Conservation (phyloP, 768 basidiomycete species). For the Trichaptum fuscoviolaceum region DNA sequence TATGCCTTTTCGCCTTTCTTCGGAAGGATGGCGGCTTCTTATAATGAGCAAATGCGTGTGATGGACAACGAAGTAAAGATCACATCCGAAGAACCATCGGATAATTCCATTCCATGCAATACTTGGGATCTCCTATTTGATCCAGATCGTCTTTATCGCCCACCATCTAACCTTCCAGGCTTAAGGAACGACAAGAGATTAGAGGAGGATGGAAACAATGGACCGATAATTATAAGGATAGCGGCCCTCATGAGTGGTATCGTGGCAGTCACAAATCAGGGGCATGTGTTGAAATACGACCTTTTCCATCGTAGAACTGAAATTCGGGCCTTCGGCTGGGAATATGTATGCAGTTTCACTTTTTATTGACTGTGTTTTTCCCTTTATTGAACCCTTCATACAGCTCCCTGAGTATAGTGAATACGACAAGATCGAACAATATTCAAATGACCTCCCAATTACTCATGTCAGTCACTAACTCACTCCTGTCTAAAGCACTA, state of each 20-base stretch:
- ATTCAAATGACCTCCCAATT: conserved; percentile 51
- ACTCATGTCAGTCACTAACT: conserved; percentile 59
- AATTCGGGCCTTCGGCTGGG: conserved; percentile 41
- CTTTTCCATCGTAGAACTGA: conserved; percentile 28
- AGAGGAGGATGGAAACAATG: conserved; percentile 15
- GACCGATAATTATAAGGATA: conserved; percentile 61
- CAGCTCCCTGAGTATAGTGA: conserved; percentile 77
- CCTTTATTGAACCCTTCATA: not conserved
- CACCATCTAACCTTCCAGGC: conserved; percentile 39
- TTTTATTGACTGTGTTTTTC: not conserved
- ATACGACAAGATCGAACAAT: conserved; percentile 30
- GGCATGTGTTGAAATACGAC: conserved; percentile 67
- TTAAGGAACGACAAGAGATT: conserved; percentile 27
- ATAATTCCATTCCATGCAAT: conserved; percentile 51
- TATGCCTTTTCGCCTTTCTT: conserved; percentile 70
- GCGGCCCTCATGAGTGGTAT: conserved; percentile 71
- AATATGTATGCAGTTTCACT: conserved; percentile 51
- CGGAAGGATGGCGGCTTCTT: conserved; percentile 34
- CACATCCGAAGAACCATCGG: conserved; percentile 26
- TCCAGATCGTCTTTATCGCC: conserved; percentile 45
- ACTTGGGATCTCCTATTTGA: conserved; percentile 53
- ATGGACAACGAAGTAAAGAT: conserved; percentile 41
- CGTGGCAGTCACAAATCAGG: conserved; percentile 74
- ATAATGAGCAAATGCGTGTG: conserved; percentile 34
- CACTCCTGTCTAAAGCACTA: not conserved